A percentile compares a stretch with the other conserved stretches of the same genome.
Conservation (phyloP, 768 basidiomycete genomes). For the Leucocoprinus leucothites region DNA sequence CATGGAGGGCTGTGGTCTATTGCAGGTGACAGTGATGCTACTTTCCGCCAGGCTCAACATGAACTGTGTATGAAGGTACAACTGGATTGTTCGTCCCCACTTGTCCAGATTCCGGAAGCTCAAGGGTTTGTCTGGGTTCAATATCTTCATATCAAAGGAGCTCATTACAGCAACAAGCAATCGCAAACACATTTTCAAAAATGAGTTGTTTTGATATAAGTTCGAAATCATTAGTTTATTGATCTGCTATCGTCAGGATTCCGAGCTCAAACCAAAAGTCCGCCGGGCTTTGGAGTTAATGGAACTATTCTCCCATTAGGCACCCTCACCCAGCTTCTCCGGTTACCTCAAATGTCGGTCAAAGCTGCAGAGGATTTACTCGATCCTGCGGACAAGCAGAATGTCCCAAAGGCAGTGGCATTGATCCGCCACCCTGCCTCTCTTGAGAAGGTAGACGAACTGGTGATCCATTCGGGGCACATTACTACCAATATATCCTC, state of each 20-base stretch:
- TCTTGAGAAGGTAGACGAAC: no score
- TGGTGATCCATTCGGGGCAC: no score
- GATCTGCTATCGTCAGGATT: no score
- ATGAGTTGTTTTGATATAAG: neutral
- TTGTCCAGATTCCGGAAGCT: neutral
- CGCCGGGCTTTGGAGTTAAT: no score
- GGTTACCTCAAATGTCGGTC: no score
- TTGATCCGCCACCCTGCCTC: neutral
- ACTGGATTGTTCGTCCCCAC: no score
- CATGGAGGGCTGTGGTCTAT: neutral
- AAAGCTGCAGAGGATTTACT: neutral
- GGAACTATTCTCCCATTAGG: no score
- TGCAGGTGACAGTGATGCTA: neutral
- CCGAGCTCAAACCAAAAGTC: no score
- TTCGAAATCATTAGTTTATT: no score
- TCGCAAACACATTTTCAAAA: constrained; percentile 8
- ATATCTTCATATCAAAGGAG: neutral
- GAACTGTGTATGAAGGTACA: neutral
- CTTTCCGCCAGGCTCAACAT: neutral
- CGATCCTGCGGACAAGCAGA: constrained; percentile 12
- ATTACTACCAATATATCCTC: no score
- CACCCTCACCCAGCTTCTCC: no score
- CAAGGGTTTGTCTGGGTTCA: neutral
- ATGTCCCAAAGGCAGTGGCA: constrained; percentile 6
- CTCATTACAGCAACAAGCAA: neutral